Percentiles rank a stretch among this genome's conserved stretches.
Evolutionary conservation across 345 rosid genomes (phyloP).

Genomic region (Mercurialis annua): DNA sequence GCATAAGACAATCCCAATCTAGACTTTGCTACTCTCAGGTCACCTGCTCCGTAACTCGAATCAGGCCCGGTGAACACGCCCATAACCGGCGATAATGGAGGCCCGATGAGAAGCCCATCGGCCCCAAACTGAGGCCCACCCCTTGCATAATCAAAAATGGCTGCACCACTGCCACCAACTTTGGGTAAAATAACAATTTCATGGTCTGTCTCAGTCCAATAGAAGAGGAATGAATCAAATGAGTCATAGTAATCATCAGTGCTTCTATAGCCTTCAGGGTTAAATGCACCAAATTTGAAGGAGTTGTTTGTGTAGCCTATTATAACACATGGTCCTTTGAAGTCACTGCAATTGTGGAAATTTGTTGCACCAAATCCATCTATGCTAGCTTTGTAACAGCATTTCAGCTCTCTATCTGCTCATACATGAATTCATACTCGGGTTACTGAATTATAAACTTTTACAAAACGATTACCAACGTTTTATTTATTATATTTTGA

Average conservation of each 20-base stretch:
- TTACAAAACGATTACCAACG: no score
- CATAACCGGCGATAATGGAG: conserved; percentile 76
- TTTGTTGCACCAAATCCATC: conserved; percentile 82
- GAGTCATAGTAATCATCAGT: conserved; percentile 84
- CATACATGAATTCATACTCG: no score
- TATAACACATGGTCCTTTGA: conserved; percentile 91
- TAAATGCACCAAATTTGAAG: conserved; percentile 82
- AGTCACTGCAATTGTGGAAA: conserved; percentile 72
- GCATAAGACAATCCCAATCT: conserved; percentile 81
- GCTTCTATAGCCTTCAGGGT: conserved; percentile 83
- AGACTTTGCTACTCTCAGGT: conserved; percentile 75
- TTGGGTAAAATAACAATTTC: conserved; percentile 45
- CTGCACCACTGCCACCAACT: conserved; percentile 87
- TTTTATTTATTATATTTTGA: no score
- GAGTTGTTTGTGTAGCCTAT: conserved; percentile 63
- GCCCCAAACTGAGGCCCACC: conserved; percentile 76
- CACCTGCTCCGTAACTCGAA: conserved; percentile 72
- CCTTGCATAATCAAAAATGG: conserved; percentile 73
- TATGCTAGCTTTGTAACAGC: conserved; percentile 69
- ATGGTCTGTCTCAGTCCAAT: conserved; percentile 55
- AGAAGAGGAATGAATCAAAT: conserved; percentile 76
- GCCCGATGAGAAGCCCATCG: conserved; percentile 75
- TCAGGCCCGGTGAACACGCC: conserved; percentile 81
- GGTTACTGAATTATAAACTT: no score
- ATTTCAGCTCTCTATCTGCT: conserved; percentile 63